phyloP scores from a whole-genome alignment of 2,329 filamentous ascomycete genomes.

The Neonectria magnoliae region DNA sequence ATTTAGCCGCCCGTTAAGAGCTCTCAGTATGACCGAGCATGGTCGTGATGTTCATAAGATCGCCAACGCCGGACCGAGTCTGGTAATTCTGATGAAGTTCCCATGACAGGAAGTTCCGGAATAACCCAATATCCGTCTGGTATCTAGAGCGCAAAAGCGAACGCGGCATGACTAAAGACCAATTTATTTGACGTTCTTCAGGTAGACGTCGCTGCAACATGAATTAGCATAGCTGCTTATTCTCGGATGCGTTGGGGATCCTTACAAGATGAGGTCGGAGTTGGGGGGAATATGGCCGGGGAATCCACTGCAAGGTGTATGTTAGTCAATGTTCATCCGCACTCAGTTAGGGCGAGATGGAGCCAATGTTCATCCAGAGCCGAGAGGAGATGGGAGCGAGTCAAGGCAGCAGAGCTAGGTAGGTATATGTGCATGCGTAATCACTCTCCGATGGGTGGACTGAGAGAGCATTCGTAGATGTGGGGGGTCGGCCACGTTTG shows the following conservation, averaged over 20 bases:
- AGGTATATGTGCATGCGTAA: neutral
- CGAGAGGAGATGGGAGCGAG: neutral
- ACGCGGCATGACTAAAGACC: neutral
- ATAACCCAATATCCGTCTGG: conserved; percentile 8
- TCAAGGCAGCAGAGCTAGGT: neutral
- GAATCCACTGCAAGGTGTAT: conserved; percentile 71
- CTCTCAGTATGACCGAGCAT: neutral
- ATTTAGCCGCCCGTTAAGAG: neutral
- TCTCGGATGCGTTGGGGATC: neutral
- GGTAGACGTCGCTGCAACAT: conserved; percentile 70
- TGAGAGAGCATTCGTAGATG: neutral
- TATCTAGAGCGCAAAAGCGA: conserved; percentile 18
- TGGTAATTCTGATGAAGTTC: neutral
- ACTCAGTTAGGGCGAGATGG: neutral
- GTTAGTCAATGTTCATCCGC: conserved; percentile 20
- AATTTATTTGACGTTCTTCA: conserved; percentile 68
- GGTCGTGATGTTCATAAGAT: neutral
- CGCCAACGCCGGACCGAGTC: neutral
- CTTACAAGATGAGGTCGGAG: conserved; percentile 86
- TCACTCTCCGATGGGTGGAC: neutral
- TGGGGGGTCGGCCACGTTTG: conserved; percentile 34
- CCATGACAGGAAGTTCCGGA: neutral
- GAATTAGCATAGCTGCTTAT: conserved; percentile 12
- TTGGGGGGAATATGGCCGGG: conserved; percentile 79
- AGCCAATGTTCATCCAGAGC: conserved; percentile 6